Evolutionary conservation across 1,284 basidiomycete species (phyloP), one percentile per base, ranked within the genome.

Genomic region (Paramarasmius palmivorus): DNA sequence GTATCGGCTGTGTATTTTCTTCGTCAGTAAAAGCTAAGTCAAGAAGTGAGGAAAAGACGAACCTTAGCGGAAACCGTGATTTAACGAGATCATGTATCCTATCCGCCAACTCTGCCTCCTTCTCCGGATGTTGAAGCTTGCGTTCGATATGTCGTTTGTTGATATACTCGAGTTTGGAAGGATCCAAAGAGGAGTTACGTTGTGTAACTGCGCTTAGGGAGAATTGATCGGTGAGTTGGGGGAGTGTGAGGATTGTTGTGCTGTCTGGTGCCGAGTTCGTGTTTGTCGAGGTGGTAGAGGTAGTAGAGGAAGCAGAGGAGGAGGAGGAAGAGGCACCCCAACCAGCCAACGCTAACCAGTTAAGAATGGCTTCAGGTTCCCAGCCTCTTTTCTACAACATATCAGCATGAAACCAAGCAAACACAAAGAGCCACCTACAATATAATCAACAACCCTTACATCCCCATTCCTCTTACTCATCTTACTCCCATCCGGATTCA

Each of bases 401-500:
- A 68, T n/a, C 68, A 60, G 72, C 77, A 53, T 10, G n/a, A n/a
- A n/a, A 25, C 29, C 47, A 32, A n/a, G 7, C 1, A 44, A 41
- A n/a, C 10, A 22, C 4, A 15, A 29, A 17, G 38, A 23, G 35
- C 37, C 12, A 65, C 82, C 55, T 61, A 94, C 93, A 49, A 91
- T 87, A 66, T 94, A 99, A 61, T 92, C 88, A 26, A 87, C 76
- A 2, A 98, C 94, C 37, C 83, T 79, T 1, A 95, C 93, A 63
- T 97, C 93, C 2, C 93, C 95, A 19, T 90, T 87, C 8, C 97
- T 80, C 67, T 99, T 99, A 19, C 91, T 94, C 79, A 99, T 91
- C 69, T 99, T 99, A 2, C 86, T 83, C 0, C 95, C 95, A 66
- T 98, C 93, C 0, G 86, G 75, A 64, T 98, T 98, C 35, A 97